Evolutionary conservation across 257 asterid species (phyloP).

Genomic region (Solanum chiquidenum): DNA sequence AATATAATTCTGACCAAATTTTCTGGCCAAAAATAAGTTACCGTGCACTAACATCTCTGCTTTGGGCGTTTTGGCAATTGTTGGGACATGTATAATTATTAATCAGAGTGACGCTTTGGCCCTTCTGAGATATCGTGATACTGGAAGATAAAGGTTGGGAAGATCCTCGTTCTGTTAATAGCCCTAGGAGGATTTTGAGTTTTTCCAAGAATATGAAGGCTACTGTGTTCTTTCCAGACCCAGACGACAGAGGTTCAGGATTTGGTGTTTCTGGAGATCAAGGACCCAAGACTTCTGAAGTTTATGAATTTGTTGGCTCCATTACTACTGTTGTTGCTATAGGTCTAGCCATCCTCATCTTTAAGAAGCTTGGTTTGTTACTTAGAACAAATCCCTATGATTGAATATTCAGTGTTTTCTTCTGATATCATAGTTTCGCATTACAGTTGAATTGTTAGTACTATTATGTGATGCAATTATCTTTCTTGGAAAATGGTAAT

Average conservation of each 20-base stretch:
- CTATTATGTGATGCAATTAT: neutral
- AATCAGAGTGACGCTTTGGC: neutral
- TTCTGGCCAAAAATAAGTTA: neutral
- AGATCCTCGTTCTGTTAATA: slow-evolving; percentile 40
- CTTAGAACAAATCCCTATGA: neutral
- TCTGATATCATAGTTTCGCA: neutral
- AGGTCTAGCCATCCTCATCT: slow-evolving; percentile 21
- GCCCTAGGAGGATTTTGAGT: slow-evolving; percentile 41
- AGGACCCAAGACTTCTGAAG: slow-evolving; percentile 74
- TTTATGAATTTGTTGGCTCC: slow-evolving; percentile 91
- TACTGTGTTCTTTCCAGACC: slow-evolving; percentile 24
- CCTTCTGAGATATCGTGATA: neutral
- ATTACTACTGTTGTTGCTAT: slow-evolving; percentile 76
- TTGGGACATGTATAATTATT: neutral
- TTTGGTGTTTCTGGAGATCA: slow-evolving; percentile 42
- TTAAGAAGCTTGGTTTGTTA: neutral
- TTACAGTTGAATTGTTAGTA: neutral
- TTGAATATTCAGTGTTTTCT: neutral
- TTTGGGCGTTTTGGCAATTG: neutral
- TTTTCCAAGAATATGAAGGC: slow-evolving; percentile 63
- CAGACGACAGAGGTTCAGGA: slow-evolving; percentile 36
- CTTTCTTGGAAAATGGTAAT: no score
- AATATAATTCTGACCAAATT: no score
- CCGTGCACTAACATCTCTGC: neutral
- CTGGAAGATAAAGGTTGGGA: slow-evolving; percentile 28